Conservation (phyloP, 805 yeast species). For the Cyberlindnera maritima region DNA sequence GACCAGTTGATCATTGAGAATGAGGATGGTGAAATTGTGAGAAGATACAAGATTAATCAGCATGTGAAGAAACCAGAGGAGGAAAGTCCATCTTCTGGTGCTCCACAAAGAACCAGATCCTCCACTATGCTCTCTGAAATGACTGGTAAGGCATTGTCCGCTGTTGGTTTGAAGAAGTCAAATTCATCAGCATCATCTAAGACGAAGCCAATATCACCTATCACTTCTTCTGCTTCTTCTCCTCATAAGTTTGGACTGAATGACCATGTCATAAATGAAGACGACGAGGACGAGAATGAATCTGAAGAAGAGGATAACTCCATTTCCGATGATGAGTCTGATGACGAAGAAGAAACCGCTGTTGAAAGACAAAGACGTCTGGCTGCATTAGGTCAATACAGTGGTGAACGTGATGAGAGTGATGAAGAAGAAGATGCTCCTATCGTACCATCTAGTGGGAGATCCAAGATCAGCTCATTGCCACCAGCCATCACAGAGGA, state of each 20-base stretch:
- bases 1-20: constrained; percentile 81
- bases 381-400: constrained; percentile 19
- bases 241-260: neutral
- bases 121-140: constrained; percentile 34
- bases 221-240: neutral
- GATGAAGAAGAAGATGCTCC: constrained; percentile 33
- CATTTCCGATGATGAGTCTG: constrained; percentile 20
- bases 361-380: constrained; percentile 23
- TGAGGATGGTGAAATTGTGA: constrained; percentile 86
- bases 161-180: constrained; percentile 48
- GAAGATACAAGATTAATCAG: constrained; percentile 73
- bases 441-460: constrained; percentile 20
- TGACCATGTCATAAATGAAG: neutral
- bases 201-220: neutral
- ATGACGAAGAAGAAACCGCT: constrained; percentile 23
- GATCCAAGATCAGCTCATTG: constrained; percentile 9
- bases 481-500: constrained; percentile 27
- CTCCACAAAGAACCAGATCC: constrained; percentile 26
- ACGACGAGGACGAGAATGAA: constrained; percentile 3
- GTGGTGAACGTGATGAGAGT: constrained; percentile 25
- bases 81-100: neutral
- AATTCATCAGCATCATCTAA: neutral
- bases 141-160: constrained; percentile 43
- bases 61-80: constrained; percentile 32
- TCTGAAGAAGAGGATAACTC: constrained; percentile 7